A percentile compares a stretch with the other conserved stretches of the same genome.
Conservation (phyloP, 2,329 filamentous ascomycete genomes). For the Tolypocladium endophyticum region DNA sequence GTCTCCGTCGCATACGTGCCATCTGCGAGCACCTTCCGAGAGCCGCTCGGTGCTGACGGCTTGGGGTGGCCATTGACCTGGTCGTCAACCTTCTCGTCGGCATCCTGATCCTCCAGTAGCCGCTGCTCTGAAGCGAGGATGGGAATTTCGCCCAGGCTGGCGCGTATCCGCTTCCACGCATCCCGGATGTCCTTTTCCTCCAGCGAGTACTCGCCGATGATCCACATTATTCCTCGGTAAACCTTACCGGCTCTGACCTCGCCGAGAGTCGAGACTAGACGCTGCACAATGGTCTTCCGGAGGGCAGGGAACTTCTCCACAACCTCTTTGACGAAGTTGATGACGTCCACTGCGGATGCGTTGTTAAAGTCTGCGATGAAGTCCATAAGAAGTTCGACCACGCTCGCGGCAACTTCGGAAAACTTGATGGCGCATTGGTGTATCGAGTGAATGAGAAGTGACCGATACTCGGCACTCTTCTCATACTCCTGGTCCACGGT, state of each 20-base stretch:
- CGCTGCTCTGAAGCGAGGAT: slow-evolving; percentile 93
- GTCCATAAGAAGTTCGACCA: slow-evolving; percentile 96
- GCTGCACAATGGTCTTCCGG: slow-evolving; percentile 74
- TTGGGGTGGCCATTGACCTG: slow-evolving; percentile 77
- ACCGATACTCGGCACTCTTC: slow-evolving; percentile 93
- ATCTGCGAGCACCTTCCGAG: slow-evolving; percentile 85
- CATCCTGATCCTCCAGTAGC: slow-evolving; percentile 75
- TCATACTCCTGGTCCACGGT: slow-evolving; percentile 98
- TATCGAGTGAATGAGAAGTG: slow-evolving; percentile 91
- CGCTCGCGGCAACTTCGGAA: slow-evolving; percentile 92
- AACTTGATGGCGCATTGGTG: slow-evolving; percentile 99
- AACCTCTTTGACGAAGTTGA: slow-evolving; percentile 97
- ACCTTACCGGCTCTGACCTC: slow-evolving; percentile 97
- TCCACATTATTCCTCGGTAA: slow-evolving; percentile 93
- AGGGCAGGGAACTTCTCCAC: slow-evolving; percentile 95
- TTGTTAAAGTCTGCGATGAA: slow-evolving; percentile 99
- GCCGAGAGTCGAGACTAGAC: slow-evolving; percentile 78
- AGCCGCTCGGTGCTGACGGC: slow-evolving; percentile 65
- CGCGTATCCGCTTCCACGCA: slow-evolving; percentile 91
- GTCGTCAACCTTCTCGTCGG: slow-evolving; percentile 49
- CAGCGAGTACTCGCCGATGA: slow-evolving; percentile 91
- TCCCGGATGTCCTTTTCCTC: slow-evolving; percentile 91
- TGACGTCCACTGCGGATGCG: slow-evolving; percentile 90
- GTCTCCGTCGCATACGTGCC: slow-evolving; percentile 97
- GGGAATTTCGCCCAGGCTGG: slow-evolving; percentile 91